Conservation (phyloP, 2,329 filamentous ascomycete genomes). For the Diaporthe sp. region DNA sequence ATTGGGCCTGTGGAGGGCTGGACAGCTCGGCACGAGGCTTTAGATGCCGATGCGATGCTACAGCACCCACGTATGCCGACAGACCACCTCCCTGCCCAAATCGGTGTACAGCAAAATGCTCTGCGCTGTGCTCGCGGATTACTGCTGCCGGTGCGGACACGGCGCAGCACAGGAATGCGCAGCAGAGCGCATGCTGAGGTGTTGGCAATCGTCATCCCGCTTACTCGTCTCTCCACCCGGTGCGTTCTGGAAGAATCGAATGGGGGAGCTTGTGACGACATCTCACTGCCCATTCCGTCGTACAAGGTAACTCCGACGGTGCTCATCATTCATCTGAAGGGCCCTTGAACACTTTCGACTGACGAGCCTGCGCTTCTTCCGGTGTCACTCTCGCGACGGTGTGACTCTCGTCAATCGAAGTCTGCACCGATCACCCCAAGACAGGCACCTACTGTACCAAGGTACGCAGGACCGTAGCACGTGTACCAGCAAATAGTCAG, state of each 20-base stretch:
- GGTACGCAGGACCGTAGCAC: slow-evolving; percentile 9
- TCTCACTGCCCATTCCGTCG: slow-evolving; percentile 36
- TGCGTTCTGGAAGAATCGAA: slow-evolving; percentile 36
- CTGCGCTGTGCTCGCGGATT: slow-evolving; percentile 12
- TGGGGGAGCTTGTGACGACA: slow-evolving; percentile 36
- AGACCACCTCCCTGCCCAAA: background rate
- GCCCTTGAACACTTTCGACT: background rate
- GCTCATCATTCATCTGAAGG: slow-evolving; percentile 30
- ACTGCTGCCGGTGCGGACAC: background rate
- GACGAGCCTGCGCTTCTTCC: background rate
- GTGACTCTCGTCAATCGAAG: background rate
- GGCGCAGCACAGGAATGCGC: slow-evolving; percentile 2
- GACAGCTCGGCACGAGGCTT: slow-evolving; percentile 20
- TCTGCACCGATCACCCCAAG: slow-evolving; percentile 4
- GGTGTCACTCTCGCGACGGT: background rate
- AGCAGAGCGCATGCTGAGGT: background rate
- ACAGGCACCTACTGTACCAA: background rate
- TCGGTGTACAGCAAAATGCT: background rate
- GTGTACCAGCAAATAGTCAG: slow-evolving; percentile 11
- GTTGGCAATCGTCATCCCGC: slow-evolving; percentile 36
- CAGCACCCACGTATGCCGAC: slow-evolving; percentile 11
- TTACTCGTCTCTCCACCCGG: slow-evolving; percentile 23
- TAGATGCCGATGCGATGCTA: slow-evolving; percentile 31
- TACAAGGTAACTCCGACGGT: slow-evolving; percentile 29
- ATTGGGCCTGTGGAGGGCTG: slow-evolving; percentile 17